These are phyloP conservation scores for Solanum clarkiae DNA, from an alignment of 257 asterid species.

Conservation along the genomic window DNA sequence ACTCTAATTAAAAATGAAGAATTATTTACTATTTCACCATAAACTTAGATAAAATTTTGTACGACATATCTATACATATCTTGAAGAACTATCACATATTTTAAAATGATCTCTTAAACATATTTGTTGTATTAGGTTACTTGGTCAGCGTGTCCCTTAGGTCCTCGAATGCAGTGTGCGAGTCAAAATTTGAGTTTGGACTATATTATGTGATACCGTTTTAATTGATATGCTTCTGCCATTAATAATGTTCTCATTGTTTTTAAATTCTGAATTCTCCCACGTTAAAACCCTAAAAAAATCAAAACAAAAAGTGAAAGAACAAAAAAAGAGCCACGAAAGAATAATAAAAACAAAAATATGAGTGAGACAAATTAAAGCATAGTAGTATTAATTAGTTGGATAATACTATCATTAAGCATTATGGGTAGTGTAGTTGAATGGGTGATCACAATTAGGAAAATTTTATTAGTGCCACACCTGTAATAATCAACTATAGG, in stretches of 20 bases:
- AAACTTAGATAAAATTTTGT: too few relatives aligned
- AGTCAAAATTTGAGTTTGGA: background rate
- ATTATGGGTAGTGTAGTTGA: background rate
- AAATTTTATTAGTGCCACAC: background rate
- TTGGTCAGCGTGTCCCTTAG: background rate
- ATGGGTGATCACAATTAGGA: background rate
- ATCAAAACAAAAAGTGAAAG: background rate
- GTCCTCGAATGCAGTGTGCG: background rate
- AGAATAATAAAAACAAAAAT: background rate
- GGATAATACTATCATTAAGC: background rate
- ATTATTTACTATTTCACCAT: background rate
- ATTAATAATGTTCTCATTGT: too few relatives aligned
- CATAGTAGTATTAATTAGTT: background rate
- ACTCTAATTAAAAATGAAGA: background rate
- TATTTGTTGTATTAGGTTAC: too few relatives aligned
- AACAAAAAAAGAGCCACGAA: background rate
- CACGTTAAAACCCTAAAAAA: background rate
- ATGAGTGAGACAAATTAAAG: background rate
- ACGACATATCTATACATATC: too few relatives aligned
- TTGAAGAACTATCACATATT: too few relatives aligned
- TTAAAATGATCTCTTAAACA: too few relatives aligned
- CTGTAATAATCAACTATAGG: background rate
- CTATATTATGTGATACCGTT: background rate
- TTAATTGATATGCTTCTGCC: too few relatives aligned
- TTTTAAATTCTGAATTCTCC: background rate